A percentile compares a stretch with the other conserved stretches of the same genome.
Conservation (phyloP, 768 basidiomycete genomes). For the Lentinula boryana region DNA sequence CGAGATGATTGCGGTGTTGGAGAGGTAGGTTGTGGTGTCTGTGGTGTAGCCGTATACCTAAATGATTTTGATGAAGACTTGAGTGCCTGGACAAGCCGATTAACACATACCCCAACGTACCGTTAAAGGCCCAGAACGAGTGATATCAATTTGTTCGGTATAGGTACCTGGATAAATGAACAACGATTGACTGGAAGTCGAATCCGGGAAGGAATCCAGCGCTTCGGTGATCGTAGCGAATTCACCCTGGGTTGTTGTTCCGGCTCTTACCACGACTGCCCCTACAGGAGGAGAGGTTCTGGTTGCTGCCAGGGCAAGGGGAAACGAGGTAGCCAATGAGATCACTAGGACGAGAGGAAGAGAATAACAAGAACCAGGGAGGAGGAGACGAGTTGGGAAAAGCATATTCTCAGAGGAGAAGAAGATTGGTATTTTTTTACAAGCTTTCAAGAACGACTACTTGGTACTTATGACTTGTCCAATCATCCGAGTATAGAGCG, state of each 20-base stretch:
- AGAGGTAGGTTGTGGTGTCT: constrained; percentile 28
- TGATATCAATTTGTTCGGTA: constrained; percentile 37
- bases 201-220: constrained; percentile 34
- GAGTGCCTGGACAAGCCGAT: too few species aligned
- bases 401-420: too few species aligned
- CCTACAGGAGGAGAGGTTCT: constrained; percentile 38
- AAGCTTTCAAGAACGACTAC: too few species aligned
- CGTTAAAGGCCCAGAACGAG: constrained; percentile 36
- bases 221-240: constrained; percentile 34
- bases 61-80: neutral
- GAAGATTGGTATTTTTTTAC: too few species aligned
- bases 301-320: constrained; percentile 21
- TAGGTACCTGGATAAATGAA: constrained; percentile 47
- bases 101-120: constrained; percentile 14
- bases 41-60: constrained; percentile 41
- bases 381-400: too few species aligned
- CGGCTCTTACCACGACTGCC: constrained; percentile 33
- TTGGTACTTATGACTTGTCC: too few species aligned
- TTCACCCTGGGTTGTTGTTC: constrained; percentile 32
- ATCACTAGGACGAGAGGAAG: too few species aligned
- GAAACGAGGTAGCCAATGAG: neutral
- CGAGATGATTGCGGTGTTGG: constrained; percentile 35
- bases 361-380: too few species aligned
- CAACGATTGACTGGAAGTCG: constrained; percentile 29
- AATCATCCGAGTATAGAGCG: too few species aligned